Base-by-base conservation (phyloP, 2,329 filamentous ascomycete genomes). In the Arthrobotrys conoides region DNA sequence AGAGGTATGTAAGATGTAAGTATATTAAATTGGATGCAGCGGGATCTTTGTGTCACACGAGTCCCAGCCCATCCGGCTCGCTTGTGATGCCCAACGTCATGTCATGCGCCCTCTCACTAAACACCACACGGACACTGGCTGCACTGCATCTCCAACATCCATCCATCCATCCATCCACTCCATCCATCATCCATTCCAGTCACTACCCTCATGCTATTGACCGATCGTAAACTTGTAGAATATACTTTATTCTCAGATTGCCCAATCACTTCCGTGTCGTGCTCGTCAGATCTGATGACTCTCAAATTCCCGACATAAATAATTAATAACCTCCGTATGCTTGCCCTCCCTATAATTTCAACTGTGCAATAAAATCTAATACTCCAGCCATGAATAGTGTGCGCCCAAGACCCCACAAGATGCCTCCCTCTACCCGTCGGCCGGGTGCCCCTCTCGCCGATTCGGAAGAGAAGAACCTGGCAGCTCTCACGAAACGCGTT, bases 401-500 rank as follows among this genome's bases (percentile, higher is more conserved):
- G 51, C 73, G 73, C n/a, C 73, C 71, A 16, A 76, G 71, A 66
- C 71, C 73, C 61, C 63, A 67, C 67, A 77, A 71, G 61, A 77
- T 77, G 73, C 73, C 73, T 9, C 73, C 73, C 1, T 71, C 61
- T 20, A 51, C 79, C 16, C 81, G 81, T 46, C 83, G 81, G 69
- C 44, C 79, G n/a, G 68, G 80, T 55, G 46, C 81, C 89, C 33
- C 36, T 30, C n/a, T 20, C 87, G 88, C 64, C 87, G 91, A 79
- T 93, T 92, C 44, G 92, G 97, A 83, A 91, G 90, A 83, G 91
- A 92, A n/a, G 97, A 94, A 71, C 0, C 67, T 77, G 30, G 86
- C 90, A 27, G 88, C 91, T 79, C 89, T 97, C 81, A 93, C 97
- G 84, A 92, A 94, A 77, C 91, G 93, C 63, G 91, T 91, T 44